Base-by-base conservation (phyloP, 2,329 filamentous ascomycete genomes). In the Chrysoporthe deuterocubensis region DNA sequence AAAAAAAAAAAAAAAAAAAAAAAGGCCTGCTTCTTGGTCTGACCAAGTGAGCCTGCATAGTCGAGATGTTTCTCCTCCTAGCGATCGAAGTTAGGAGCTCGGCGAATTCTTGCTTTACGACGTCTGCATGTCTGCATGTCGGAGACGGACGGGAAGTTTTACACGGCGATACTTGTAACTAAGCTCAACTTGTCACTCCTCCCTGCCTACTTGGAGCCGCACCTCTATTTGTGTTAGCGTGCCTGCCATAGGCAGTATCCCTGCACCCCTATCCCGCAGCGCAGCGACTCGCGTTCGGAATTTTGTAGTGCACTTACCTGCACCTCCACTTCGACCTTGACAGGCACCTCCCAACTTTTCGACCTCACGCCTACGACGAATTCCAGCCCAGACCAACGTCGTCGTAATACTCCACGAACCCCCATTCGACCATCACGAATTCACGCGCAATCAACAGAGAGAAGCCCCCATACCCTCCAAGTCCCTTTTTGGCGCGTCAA, bases 401-500 rank as follows among this genome's bases (percentile, higher is more conserved):
- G 54, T 58, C 68, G 13, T 58, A 48, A 34, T 52, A 34, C 11
- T 56, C 68, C 62, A 63, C 62, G 43, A 34, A 63, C 52, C 14
- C 18, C 18, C n/a, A 62, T 43, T 26, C 18, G 9, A 48, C n/a
- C 46, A 48, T 65, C 54, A 34, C 52, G 11, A 32, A 37, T 43
- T 11, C 34, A 56, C 50, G 50, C 48, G 43, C 42, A 37, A 37
- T 7, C 68, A 64, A 61, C 68, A 50, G 58, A 63, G 37, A 50
- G 54, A 18, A 61, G 62, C 43, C n/a, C 48, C 18, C 18, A 44
- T 42, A 54, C 44, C 40, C 42, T 60, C 59, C 32, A 42, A 4
- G 14, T 48, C 50, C 60, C 66, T 68, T 70, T 65, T 54, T 16
- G 62, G 81, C 83, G 85, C 84, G 84, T 86, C 82, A 26, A 64